A percentile compares a stretch with the other conserved stretches of the same genome.
These are phyloP conservation scores for Chondrus crispus DNA, from an alignment of 23 red algal genomes.

Conservation along the genomic window DNA sequence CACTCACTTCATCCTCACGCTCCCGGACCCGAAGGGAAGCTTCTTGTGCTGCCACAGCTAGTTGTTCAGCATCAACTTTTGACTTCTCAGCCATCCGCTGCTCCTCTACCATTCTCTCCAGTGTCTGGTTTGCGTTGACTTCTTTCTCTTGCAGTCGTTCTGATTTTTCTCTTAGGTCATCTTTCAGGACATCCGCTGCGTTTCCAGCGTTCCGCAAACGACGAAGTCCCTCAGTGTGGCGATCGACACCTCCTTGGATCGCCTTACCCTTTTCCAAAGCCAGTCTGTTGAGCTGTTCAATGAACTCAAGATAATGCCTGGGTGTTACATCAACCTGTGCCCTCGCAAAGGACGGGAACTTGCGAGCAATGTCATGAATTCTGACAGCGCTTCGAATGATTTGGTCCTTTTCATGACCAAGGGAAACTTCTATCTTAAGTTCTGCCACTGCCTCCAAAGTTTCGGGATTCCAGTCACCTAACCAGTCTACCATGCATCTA, in stretches of 20 bases:
- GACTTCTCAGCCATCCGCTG: constrained; percentile 66
- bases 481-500: constrained; percentile 65
- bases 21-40: constrained; percentile 21
- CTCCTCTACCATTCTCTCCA: constrained; percentile 62
- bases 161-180: constrained; percentile 19
- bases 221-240: constrained; percentile 50
- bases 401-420: constrained; percentile 30
- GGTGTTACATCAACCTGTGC: constrained; percentile 31
- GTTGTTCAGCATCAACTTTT: constrained; percentile 51
- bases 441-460: constrained; percentile 67
- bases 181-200: constrained; percentile 46
- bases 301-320: constrained; percentile 71
- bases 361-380: constrained; percentile 41
- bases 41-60: constrained; percentile 44
- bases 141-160: constrained; percentile 29
- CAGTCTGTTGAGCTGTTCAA: constrained; percentile 63
- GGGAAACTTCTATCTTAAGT: constrained; percentile 61
- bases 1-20: constrained; percentile 50
- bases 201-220: constrained; percentile 33
- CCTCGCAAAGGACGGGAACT: background rate
- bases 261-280: constrained; percentile 50
- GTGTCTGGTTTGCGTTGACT: constrained; percentile 27
- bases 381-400: constrained; percentile 28
- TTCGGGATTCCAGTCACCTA: constrained; percentile 57
- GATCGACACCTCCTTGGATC: constrained; percentile 33